Evolutionary conservation across 2,329 filamentous ascomycete genomes (phyloP).

Genomic region (Cercospora sp.): DNA sequence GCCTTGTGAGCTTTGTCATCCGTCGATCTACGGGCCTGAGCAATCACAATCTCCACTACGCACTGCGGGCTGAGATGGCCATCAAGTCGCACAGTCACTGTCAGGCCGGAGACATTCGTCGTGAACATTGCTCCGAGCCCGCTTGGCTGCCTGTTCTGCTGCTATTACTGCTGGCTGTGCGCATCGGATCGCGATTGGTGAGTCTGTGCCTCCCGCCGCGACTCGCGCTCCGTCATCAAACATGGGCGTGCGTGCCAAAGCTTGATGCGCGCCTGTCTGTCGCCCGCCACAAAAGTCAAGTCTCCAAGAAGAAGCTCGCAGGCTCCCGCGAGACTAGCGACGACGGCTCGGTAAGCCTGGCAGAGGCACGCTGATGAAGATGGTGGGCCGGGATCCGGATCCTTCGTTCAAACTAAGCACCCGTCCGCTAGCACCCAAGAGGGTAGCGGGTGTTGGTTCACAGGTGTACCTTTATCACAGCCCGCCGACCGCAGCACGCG

Average conservation of each 20-base stretch:
- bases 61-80: constrained; percentile 8
- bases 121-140: not conserved
- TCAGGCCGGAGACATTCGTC: constrained; percentile 1
- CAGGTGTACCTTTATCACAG: constrained; percentile 32
- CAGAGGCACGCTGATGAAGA: constrained; percentile 20
- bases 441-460: constrained; percentile 30
- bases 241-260: constrained; percentile 19
- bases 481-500: constrained; percentile 15
- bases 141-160: not conserved
- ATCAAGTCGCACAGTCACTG: not conserved
- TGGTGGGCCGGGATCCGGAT: constrained; percentile 25
- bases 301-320: constrained; percentile 17
- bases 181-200: not conserved
- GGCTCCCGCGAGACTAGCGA: constrained; percentile 18
- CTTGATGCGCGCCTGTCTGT: constrained; percentile 15
- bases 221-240: constrained; percentile 13
- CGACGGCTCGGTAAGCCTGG: constrained; percentile 13
- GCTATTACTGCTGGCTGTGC: not conserved
- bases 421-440: constrained; percentile 26
- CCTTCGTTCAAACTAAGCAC: constrained; percentile 29
- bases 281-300: constrained; percentile 11
- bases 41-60: constrained; percentile 13
- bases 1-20: not conserved
- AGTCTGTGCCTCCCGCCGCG: not conserved
- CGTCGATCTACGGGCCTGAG: not conserved